A percentile compares a stretch with the other conserved stretches of the same genome.
Evolutionary conservation across 257 asterid genomes (phyloP).

Genomic region (Petrea volubilis): DNA sequence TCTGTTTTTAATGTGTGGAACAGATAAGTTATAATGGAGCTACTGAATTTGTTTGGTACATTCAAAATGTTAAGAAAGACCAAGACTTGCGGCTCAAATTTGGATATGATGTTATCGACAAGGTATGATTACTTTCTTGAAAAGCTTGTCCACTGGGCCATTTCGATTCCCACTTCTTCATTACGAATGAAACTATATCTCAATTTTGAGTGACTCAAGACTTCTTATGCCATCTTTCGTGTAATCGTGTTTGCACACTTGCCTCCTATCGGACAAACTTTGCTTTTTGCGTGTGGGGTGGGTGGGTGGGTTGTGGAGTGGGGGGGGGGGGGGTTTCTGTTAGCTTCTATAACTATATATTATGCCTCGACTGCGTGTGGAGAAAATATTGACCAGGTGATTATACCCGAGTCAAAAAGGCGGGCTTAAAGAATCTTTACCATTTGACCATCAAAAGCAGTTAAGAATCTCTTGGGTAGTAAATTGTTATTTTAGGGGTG

Average conservation of each 20-base stretch:
- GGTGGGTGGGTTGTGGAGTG: too few species aligned
- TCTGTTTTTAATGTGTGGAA: conserved; percentile 12
- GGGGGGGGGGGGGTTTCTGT: too few species aligned
- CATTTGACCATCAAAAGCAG: background rate
- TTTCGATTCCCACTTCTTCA: background rate
- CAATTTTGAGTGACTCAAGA: background rate
- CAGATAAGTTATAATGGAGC: conserved; percentile 71
- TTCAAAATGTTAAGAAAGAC: conserved; percentile 59
- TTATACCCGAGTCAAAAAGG: background rate
- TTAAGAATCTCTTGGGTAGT: background rate
- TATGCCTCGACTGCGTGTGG: too few species aligned
- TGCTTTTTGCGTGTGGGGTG: too few species aligned
- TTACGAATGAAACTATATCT: conserved; percentile 6
- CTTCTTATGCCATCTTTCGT: background rate
- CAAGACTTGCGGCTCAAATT: conserved; percentile 81
- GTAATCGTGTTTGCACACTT: too few species aligned
- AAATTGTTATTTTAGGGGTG: background rate
- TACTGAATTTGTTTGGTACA: conserved; percentile 72
- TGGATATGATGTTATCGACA: conserved; percentile 71
- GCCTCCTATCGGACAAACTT: background rate
- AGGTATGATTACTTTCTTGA: conserved; percentile 44
- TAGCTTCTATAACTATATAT: too few species aligned
- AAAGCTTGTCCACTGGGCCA: background rate
- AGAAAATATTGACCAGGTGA: too few species aligned
- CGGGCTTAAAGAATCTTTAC: background rate